Conservation (phyloP, 1,284 basidiomycete genomes). For the Macrocystidia cucumis region DNA sequence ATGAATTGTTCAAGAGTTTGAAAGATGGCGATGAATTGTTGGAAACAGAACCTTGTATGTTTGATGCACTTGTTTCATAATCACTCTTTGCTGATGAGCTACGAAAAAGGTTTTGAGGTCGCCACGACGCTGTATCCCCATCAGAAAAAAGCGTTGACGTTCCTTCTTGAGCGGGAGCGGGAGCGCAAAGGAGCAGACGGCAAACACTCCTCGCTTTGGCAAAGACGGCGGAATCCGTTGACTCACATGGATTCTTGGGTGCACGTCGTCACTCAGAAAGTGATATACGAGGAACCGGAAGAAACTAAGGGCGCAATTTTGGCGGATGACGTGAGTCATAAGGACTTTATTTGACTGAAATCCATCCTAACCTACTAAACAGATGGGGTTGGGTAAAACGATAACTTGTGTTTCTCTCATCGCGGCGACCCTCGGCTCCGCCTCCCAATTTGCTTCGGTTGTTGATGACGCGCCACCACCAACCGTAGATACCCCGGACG, state of each 20-base stretch:
- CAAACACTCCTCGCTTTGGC: conserved; percentile 72
- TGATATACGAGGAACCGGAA: conserved; percentile 56
- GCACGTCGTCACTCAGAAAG: conserved; percentile 83
- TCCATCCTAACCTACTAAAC: conserved; percentile 11
- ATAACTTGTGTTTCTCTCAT: conserved; percentile 92
- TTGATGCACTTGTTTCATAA: no score
- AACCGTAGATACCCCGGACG: conserved; percentile 28
- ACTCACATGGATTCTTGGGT: conserved; percentile 55
- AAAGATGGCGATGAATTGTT: conserved; percentile 81
- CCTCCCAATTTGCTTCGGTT: conserved; percentile 58
- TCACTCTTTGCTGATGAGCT: conserved; percentile 15
- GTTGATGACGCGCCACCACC: conserved; percentile 39
- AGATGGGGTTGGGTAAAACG: conserved; percentile 99
- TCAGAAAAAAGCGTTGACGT: conserved; percentile 96
- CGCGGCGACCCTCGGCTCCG: conserved; percentile 74
- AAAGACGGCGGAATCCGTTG: conserved; percentile 45
- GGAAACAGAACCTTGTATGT: conserved; percentile 79
- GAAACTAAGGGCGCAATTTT: conserved; percentile 89
- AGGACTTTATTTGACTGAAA: conserved; percentile 8
- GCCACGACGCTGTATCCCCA: conserved; percentile 92
- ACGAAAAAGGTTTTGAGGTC: conserved; percentile 75
- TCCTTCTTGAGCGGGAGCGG: conserved; percentile 89
- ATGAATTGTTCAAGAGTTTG: conserved; percentile 87
- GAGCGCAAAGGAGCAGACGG: conserved; percentile 51
- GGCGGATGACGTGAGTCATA: conserved; percentile 78